Evolutionary conservation across 2,329 filamentous ascomycete species (phyloP), one percentile per base, ranked within the genome.

Genomic region (Talaromyces islandicus): DNA sequence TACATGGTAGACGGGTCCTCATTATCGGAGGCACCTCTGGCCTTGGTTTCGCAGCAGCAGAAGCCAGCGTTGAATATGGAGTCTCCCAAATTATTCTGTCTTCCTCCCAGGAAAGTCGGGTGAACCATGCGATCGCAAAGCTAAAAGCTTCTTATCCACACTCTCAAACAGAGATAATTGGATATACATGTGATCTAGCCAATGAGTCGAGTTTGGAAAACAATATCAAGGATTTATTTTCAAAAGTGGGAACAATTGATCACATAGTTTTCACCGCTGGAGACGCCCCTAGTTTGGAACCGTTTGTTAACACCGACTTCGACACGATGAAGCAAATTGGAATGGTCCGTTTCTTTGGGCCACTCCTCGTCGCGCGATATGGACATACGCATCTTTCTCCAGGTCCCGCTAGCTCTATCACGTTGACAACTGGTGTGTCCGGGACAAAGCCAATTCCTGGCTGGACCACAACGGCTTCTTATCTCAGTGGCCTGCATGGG

Each of bases 11-110:
- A 32, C 77, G 75, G 30, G 70, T 84, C 57, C 74, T 85, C 58
- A 70, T 85, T 64, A 72, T 84, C 29, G 83, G 82, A 29, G 81
- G 81, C 46, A 80, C 78, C 51, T 75, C 76, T 51, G 82, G 82
- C 59, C 78, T 85, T 51, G 83, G 82, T 41, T 83, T 77, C 67
- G 72, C 69, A 61, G 77, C 80, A 10, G 81, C 82, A 58, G 79
- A 83, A 75, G 79, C 79, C 7, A 70, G 71, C 50, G 66, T 83
- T 57, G 81, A 83, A 62, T 71, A 78, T 63, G 80, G 79, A 63
- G 77, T 77, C 58, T 69, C 70, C 90, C 35, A 87, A 86, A 2
- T 65, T 6, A 43, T 43, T 43, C 19, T 43, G 11, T 17, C 14
- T 11, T 43, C 38, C 14, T 43, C 38, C 12, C 19, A 17, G 19